A percentile compares a stretch with the other conserved stretches of the same genome.
phyloP scores from a whole-genome alignment of 2,329 filamentous ascomycete genomes.

The Macroventuria anomochaeta region DNA sequence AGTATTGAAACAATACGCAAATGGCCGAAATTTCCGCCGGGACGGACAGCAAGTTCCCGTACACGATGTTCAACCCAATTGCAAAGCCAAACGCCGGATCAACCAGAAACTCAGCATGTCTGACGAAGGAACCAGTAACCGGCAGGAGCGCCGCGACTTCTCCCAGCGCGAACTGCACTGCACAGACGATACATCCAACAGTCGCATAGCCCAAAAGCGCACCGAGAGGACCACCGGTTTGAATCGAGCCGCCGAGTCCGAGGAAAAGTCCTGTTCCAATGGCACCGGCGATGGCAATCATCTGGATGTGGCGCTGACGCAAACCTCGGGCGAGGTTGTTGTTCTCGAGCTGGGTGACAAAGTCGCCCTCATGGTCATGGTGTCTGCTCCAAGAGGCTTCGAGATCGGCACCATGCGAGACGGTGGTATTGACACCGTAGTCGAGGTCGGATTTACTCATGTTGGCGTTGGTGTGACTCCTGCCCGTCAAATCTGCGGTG shows the following conservation, averaged over 20 bases:
- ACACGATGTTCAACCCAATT: constrained; percentile 63
- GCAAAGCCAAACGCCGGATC: constrained; percentile 56
- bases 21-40: constrained; percentile 42
- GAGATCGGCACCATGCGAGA: constrained; percentile 8
- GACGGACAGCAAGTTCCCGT: constrained; percentile 59
- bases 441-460: constrained; percentile 12
- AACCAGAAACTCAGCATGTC: constrained; percentile 59
- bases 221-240: constrained; percentile 59
- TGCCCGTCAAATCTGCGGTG: background rate
- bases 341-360: constrained; percentile 22
- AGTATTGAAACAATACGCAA: constrained; percentile 36
- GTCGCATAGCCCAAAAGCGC: constrained; percentile 61
- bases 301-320: constrained; percentile 60
- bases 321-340: constrained; percentile 37
- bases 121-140: constrained; percentile 58
- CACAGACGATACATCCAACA: constrained; percentile 58
- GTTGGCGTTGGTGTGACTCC: background rate
- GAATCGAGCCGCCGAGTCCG: constrained; percentile 60
- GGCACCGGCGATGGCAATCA: constrained; percentile 64
- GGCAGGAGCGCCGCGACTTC: constrained; percentile 60
- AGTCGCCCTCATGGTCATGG: constrained; percentile 16
- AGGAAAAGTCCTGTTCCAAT: constrained; percentile 63
- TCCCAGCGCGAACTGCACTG: constrained; percentile 59
- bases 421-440: constrained; percentile 7
- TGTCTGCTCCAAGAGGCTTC: constrained; percentile 12